Percentiles rank a stretch among this genome's conserved stretches.
Evolutionary conservation across 1,139 yeast genomes (phyloP).

Genomic region (Hyphopichia wangnamkhiaoensis): DNA sequence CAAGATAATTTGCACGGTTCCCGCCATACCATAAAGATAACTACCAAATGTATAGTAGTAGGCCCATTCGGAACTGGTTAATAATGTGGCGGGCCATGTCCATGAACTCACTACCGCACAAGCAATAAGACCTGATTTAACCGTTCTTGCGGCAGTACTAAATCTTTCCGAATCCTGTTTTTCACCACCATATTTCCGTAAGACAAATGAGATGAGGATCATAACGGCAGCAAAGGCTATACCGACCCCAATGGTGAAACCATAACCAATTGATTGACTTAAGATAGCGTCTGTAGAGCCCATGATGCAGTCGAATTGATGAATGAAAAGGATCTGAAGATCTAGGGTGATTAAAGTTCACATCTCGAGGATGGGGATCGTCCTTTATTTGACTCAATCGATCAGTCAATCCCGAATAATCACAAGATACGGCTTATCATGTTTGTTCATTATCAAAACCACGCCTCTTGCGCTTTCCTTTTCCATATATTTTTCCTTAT

Average conservation of each 20-base stretch:
- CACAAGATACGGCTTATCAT: too few species aligned
- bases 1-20: conserved; percentile 53
- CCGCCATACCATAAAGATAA: conserved; percentile 53
- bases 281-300: too few species aligned
- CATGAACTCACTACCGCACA: conserved; percentile 89
- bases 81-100: conserved; percentile 92
- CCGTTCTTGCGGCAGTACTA: conserved; percentile 84
- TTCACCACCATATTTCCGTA: conserved; percentile 76
- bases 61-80: conserved; percentile 76
- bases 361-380: too few species aligned
- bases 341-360: too few species aligned
- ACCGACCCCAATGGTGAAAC: conserved; percentile 86
- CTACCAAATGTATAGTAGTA: conserved; percentile 74
- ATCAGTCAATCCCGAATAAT: too few species aligned
- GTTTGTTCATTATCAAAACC: too few species aligned
- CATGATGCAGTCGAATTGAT: too few species aligned
- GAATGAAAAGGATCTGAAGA: too few species aligned
- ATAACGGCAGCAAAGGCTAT: conserved; percentile 76
- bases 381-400: too few species aligned
- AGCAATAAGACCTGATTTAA: conserved; percentile 76
- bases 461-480: too few species aligned
- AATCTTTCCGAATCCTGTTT: conserved; percentile 87
- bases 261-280: too few species aligned
- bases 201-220: conserved; percentile 69
- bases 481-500: too few species aligned